Base-by-base conservation (phyloP, 768 basidiomycete genomes). In the Leccinum ochraceum region DNA sequence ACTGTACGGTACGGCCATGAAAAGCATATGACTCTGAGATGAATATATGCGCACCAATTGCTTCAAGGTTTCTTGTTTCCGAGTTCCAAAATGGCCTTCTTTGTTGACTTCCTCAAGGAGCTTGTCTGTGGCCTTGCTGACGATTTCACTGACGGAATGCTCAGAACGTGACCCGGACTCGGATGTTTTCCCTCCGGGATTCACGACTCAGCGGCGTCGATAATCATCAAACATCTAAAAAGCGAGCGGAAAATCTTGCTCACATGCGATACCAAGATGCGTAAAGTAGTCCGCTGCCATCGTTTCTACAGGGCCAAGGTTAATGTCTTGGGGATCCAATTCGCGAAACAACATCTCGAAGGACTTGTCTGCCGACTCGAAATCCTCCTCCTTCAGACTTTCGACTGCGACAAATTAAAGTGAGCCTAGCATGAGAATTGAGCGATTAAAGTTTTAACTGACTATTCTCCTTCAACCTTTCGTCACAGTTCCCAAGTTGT, bases 11-110 rank as follows among this genome's bases (percentile, higher is more conserved):
- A 49, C 13, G 13, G 48, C 48, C 3, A 11, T 49, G 24, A 49
- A 20, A 11, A 49, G 13, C 11, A 24, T 49, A 24, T 20, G 34
- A 34, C 13, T 24, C 22, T 11, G 22, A 48, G 20, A 13, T 14
- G 48, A 49, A 34, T 34, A 53, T 53, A 37, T 60, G 6, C 58
- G 3, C 17, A 61, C 60, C 60, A 61, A 48, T 16, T 56, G 24
- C 44, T 57, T 59, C 14, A 57, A 59, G 44, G 4, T 1, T 5
- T 8, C 24, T 58, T 58, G 58, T 1, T 30, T 36, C 46, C 51
- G 58, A n/a, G 9, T 28, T 53, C 51, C 57, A 22, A 34, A 44
- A 16, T 16, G 10, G 3, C 2, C 6, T 9, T 48, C 34, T 13
- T 52, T 28, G 20, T 16, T 14, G 20, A 16, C 13, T 49, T 49